Percentiles rank a stretch among this genome's conserved stretches.
Evolutionary conservation across 345 rosid species (phyloP).

Genomic region (Mercurialis annua): DNA sequence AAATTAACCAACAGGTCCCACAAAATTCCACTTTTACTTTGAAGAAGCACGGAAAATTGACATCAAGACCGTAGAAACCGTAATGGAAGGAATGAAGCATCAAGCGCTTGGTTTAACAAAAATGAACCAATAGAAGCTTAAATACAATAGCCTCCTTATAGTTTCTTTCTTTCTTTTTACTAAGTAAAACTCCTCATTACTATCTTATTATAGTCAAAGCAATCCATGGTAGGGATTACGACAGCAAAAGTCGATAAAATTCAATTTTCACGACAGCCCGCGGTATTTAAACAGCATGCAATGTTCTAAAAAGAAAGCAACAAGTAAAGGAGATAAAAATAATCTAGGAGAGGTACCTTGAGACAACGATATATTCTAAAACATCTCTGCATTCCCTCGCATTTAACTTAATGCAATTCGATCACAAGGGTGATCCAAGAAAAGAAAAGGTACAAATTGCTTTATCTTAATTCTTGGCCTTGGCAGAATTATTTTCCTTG

Average conservation of each 20-base stretch:
- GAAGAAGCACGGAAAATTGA: neutral
- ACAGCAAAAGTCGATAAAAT: slow-evolving; percentile 11
- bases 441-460: slow-evolving; percentile 13
- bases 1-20: neutral
- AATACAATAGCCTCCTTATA: neutral
- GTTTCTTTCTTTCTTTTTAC: slow-evolving; percentile 1
- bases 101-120: neutral
- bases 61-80: neutral
- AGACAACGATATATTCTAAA: slow-evolving; percentile 12
- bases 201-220: slow-evolving; percentile 1
- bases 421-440: slow-evolving; percentile 26
- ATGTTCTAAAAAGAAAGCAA: slow-evolving; percentile 7
- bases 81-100: neutral
- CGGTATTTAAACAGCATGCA: neutral
- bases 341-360: neutral
- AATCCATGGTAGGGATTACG: slow-evolving; percentile 9
- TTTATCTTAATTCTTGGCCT: slow-evolving; percentile 66
- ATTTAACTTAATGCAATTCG: slow-evolving; percentile 18
- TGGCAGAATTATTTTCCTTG: slow-evolving; percentile 74
- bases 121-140: neutral
- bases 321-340: neutral
- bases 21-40: neutral
- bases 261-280: slow-evolving; percentile 3
- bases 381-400: slow-evolving; percentile 10
- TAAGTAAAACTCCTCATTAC: neutral